phyloP scores from a whole-genome alignment of 1,284 basidiomycete genomes.

The Amylostereum areolatum region DNA sequence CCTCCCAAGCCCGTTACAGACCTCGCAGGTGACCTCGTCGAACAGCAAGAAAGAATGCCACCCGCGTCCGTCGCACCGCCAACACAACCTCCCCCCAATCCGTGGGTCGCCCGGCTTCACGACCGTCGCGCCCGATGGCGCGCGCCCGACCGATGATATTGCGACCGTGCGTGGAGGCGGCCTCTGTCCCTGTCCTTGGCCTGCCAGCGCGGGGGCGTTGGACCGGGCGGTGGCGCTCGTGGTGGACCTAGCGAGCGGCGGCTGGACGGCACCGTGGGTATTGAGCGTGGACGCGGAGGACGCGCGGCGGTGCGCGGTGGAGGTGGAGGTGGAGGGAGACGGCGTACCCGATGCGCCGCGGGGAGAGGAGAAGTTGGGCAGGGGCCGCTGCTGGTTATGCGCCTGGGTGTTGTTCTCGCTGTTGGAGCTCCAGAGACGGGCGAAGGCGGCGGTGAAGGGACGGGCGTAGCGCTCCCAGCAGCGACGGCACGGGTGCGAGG shows the following conservation, averaged over 20 bases:
- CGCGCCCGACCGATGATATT: conserved; percentile 6
- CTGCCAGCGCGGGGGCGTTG: not conserved
- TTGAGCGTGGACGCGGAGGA: too few species aligned
- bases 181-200: not conserved
- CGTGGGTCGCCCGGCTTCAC: conserved; percentile 62
- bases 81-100: conserved; percentile 61
- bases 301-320: conserved; percentile 15
- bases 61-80: conserved; percentile 60
- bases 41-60: conserved; percentile 51
- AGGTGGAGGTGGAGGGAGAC: conserved; percentile 11
- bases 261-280: conserved; percentile 15
- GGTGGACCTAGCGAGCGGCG: conserved; percentile 9
- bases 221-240: not conserved
- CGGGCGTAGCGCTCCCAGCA: conserved; percentile 67
- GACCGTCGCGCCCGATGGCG: conserved; percentile 39
- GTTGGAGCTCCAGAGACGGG: conserved; percentile 13
- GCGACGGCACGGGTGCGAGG: conserved; percentile 55
- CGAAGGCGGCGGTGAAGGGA: conserved; percentile 51
- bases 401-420: conserved; percentile 25
- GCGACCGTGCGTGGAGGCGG: not conserved
- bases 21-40: conserved; percentile 39
- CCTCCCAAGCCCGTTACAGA: conserved; percentile 60
- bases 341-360: conserved; percentile 12
- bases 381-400: conserved; percentile 32
- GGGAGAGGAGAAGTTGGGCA: conserved; percentile 26